Percentiles rank a stretch among this genome's conserved stretches.
phyloP scores from a whole-genome alignment of 2,329 filamentous ascomycete genomes.

The Sporothrix luriei region DNA sequence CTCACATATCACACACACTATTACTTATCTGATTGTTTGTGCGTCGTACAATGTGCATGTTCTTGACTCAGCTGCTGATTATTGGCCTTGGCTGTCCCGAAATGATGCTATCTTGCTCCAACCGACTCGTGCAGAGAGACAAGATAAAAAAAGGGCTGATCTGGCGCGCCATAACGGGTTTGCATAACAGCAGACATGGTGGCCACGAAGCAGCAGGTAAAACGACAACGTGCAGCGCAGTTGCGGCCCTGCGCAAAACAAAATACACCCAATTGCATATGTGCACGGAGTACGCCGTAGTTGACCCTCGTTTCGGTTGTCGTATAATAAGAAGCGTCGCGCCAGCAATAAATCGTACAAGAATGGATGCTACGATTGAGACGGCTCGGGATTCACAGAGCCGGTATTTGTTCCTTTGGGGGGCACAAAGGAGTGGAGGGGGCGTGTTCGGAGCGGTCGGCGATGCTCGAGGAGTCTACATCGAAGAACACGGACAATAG shows the following conservation, averaged over 20 bases:
- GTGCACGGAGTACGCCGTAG: background rate
- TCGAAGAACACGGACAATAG: background rate
- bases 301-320: background rate
- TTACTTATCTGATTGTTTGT: background rate
- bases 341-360: background rate
- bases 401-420: background rate
- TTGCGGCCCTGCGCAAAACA: background rate
- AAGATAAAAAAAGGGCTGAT: too few species aligned
- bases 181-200: too few species aligned
- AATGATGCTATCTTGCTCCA: slow-evolving; percentile 10
- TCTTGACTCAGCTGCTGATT: background rate
- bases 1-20: background rate
- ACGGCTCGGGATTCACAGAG: background rate
- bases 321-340: background rate
- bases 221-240: too few species aligned
- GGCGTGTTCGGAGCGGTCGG: slow-evolving; percentile 17
- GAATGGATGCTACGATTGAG: background rate
- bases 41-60: background rate
- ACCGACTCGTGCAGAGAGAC: slow-evolving; percentile 4
- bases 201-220: background rate
- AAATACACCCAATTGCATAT: background rate
- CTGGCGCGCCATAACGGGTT: too few species aligned
- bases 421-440: slow-evolving; percentile 2
- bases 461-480: background rate
- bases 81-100: background rate